Evolutionary conservation across 805 yeast genomes (phyloP).

Genomic region (Ogataea pignaliae): DNA sequence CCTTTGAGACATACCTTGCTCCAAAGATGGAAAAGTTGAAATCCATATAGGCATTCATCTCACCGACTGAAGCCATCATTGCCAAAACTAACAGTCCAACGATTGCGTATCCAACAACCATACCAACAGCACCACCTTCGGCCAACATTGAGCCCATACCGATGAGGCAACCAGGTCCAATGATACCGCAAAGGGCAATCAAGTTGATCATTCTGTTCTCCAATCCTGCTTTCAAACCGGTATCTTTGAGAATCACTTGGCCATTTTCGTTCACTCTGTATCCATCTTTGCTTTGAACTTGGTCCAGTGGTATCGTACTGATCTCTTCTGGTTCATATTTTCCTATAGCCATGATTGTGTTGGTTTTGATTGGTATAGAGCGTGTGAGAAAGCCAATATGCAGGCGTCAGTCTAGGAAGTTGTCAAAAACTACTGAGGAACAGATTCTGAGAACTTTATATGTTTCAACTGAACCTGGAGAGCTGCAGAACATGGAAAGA

Average conservation of each 20-base stretch:
- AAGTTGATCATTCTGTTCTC: conserved; percentile 48
- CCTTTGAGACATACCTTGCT: conserved; percentile 45
- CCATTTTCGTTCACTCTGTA: conserved; percentile 1
- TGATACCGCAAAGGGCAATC: conserved; percentile 50
- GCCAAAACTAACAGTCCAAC: conserved; percentile 45
- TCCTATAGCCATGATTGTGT: too few species aligned
- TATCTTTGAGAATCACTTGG: background rate
- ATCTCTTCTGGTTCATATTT: too few species aligned
- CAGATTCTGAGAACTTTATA: too few species aligned
- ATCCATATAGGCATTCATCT: conserved; percentile 44
- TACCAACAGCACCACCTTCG: conserved; percentile 46
- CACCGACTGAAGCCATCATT: conserved; percentile 51
- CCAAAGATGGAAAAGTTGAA: conserved; percentile 44
- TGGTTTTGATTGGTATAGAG: too few species aligned
- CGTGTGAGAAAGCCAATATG: too few species aligned
- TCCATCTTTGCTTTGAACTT: background rate
- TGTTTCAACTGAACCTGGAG: too few species aligned
- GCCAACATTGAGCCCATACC: conserved; percentile 44
- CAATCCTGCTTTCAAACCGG: conserved; percentile 40
- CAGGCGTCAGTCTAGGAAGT: too few species aligned
- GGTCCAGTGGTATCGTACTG: too few species aligned
- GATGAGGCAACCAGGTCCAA: conserved; percentile 52
- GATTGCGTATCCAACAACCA: conserved; percentile 42
- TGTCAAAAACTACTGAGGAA: too few species aligned
- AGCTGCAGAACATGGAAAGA: too few species aligned